Evolutionary conservation across 441 rosid species (phyloP).

Genomic region (Gossypium trilobum): DNA sequence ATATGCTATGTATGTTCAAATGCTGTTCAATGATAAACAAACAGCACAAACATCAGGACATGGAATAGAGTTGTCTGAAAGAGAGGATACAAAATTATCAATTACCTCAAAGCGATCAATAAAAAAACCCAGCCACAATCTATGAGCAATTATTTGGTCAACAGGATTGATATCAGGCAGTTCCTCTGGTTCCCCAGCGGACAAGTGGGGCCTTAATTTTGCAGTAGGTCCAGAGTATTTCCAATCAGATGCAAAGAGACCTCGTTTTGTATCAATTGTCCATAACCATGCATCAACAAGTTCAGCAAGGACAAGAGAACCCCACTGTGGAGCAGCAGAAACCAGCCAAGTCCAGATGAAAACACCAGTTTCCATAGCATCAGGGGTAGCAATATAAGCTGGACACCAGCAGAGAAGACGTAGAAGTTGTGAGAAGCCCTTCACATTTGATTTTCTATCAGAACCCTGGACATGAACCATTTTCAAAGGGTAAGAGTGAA

Average conservation of each 20-base stretch:
- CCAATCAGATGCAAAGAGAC: conserved; percentile 84
- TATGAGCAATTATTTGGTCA: conserved; percentile 92
- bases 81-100: background rate
- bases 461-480: conserved; percentile 42
- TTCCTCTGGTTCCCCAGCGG: conserved; percentile 85
- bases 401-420: conserved; percentile 99
- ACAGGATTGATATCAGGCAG: conserved; percentile 66
- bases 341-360: conserved; percentile 98
- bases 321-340: conserved; percentile 91
- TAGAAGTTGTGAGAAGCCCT: conserved; percentile 82
- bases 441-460: conserved; percentile 64
- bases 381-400: conserved; percentile 84
- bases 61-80: background rate
- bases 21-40: conserved; percentile 1
- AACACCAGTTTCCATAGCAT: conserved; percentile 96
- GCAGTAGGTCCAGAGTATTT: conserved; percentile 86
- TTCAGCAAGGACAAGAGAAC: conserved; percentile 88
- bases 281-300: conserved; percentile 99
- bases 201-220: conserved; percentile 87
- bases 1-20: background rate
- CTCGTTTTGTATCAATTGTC: conserved; percentile 94
- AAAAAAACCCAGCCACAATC: conserved; percentile 89
- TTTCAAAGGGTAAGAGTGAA: conserved; percentile 9
- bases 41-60: background rate
- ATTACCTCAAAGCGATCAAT: conserved; percentile 93